A percentile compares a stretch with the other conserved stretches of the same genome.
These are phyloP conservation scores for Alternaria rosae DNA, from an alignment of 2,329 filamentous ascomycete species.

Conservation along the genomic window DNA sequence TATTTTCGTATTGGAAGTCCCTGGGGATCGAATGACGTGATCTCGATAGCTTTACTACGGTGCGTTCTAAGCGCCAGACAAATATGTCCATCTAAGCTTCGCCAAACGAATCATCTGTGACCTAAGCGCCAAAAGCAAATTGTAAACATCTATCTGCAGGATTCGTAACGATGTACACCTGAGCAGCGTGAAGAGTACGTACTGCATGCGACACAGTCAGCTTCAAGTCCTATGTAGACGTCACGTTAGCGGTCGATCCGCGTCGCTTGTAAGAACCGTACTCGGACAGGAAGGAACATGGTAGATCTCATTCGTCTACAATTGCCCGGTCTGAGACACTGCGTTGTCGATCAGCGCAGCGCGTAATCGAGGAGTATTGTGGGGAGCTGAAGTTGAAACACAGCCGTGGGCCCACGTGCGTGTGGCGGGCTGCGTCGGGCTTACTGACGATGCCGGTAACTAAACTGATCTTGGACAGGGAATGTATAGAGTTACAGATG, in stretches of 20 bases:
- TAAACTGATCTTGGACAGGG: neutral
- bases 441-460: neutral
- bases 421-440: constrained; percentile 1
- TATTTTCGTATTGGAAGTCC: neutral
- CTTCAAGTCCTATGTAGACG: neutral
- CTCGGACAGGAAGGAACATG: neutral
- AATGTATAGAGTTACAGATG: neutral
- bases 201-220: neutral
- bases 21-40: neutral
- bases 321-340: neutral
- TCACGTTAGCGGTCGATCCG: neutral
- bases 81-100: neutral
- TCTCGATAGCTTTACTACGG: neutral
- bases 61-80: neutral
- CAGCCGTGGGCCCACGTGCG: neutral
- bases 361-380: neutral
- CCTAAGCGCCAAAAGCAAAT: neutral
- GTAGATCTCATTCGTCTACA: constrained; percentile 1
- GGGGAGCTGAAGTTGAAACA: neutral
- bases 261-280: neutral
- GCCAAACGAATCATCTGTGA: neutral
- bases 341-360: neutral
- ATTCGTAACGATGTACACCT: neutral
- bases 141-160: neutral
- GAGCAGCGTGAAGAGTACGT: neutral